These are phyloP conservation scores for Pseudocercospora macadamiae DNA, from an alignment of 2,329 filamentous ascomycete genomes.

Conservation along the genomic window DNA sequence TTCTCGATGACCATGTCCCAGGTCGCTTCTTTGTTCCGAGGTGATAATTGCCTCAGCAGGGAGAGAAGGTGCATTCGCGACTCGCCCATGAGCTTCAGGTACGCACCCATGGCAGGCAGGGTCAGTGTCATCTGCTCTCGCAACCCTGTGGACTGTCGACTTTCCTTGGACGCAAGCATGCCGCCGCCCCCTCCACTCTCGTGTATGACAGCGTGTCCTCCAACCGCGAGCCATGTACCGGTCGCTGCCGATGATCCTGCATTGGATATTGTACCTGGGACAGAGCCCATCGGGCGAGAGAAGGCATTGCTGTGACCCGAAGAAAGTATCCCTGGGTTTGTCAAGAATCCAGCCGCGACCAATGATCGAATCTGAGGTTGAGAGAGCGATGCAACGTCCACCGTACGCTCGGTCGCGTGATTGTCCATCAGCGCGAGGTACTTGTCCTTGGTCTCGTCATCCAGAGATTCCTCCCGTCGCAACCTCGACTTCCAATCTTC, in stretches of 20 bases:
- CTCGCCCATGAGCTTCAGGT: slow-evolving; percentile 66
- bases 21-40: slow-evolving; percentile 64
- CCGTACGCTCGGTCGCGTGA: slow-evolving; percentile 53
- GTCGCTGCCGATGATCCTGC: slow-evolving; percentile 67
- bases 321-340: slow-evolving; percentile 52
- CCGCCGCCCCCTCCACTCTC: slow-evolving; percentile 61
- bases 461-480: slow-evolving; percentile 24
- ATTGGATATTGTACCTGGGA: slow-evolving; percentile 57
- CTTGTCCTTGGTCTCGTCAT: slow-evolving; percentile 49
- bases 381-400: slow-evolving; percentile 47
- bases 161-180: slow-evolving; percentile 36
- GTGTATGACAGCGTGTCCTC: slow-evolving; percentile 67
- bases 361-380: slow-evolving; percentile 59
- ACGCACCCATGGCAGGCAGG: slow-evolving; percentile 67
- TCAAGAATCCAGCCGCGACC: slow-evolving; percentile 67
- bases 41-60: slow-evolving; percentile 59
- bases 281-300: slow-evolving; percentile 44
- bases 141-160: slow-evolving; percentile 16
- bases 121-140: slow-evolving; percentile 55
- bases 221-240: slow-evolving; percentile 69
- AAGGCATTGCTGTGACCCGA: slow-evolving; percentile 44
- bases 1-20: slow-evolving; percentile 65
- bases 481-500: slow-evolving; percentile 56
- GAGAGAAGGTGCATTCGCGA: slow-evolving; percentile 65
- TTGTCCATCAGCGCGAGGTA: slow-evolving; percentile 58